Evolutionary conservation across 257 asterid species (phyloP).

Genomic region (Cinchona pubescens): DNA sequence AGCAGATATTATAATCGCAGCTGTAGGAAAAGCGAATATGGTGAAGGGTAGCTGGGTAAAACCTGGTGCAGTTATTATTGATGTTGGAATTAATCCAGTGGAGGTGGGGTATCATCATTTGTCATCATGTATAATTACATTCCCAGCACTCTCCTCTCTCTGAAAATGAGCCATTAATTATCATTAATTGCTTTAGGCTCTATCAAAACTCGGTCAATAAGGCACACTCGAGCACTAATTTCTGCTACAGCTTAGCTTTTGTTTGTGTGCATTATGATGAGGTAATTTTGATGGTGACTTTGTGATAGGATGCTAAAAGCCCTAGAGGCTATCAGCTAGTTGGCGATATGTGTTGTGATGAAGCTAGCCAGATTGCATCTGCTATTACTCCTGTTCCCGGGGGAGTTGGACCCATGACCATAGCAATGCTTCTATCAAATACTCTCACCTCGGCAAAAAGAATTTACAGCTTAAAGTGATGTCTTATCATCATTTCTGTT

Average conservation of each 20-base stretch:
- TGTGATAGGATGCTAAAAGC: conserved; percentile 55
- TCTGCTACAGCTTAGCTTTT: background rate
- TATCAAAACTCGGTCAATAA: background rate
- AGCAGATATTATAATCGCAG: conserved; percentile 80
- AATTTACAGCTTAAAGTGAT: conserved; percentile 51
- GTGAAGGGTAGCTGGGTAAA: conserved; percentile 94
- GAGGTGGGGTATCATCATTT: conserved; percentile 44
- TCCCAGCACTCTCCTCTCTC: background rate
- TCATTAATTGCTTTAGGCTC: background rate
- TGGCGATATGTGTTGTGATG: conserved; percentile 92
- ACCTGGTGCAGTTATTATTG: conserved; percentile 85
- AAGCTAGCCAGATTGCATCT: conserved; percentile 84
- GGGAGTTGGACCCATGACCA: conserved; percentile 98
- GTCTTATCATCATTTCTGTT: background rate
- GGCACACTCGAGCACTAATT: background rate
- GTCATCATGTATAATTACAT: background rate
- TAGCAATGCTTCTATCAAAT: conserved; percentile 93
- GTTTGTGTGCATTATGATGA: background rate
- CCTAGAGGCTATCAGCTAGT: conserved; percentile 70
- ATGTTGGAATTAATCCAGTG: conserved; percentile 82
- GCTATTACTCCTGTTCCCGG: conserved; percentile 97
- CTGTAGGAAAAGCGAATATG: conserved; percentile 86
- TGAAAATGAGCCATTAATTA: background rate
- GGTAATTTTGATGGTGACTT: conserved; percentile 1
- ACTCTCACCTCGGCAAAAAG: conserved; percentile 84